Conservation (phyloP, 768 basidiomycete genomes). For the Boletus barrowsii region DNA sequence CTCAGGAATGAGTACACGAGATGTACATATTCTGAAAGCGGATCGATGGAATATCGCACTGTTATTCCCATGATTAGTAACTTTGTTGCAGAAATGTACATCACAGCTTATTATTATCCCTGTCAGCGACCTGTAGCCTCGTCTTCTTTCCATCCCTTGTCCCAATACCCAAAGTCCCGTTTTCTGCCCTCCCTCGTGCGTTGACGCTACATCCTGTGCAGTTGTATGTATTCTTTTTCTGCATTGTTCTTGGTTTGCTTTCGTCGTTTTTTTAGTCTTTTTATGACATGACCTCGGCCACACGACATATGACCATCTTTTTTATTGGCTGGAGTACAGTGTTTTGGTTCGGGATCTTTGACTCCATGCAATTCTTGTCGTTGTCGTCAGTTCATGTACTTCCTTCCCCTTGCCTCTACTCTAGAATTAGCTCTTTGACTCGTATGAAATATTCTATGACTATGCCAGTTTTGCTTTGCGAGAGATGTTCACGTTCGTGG, state of each 20-base stretch:
- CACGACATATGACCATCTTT: conserved; percentile 10
- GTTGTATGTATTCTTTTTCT: conserved; percentile 16
- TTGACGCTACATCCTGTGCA: conserved; percentile 18
- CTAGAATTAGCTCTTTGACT: not conserved
- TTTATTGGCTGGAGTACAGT: conserved; percentile 13
- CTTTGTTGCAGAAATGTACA: conserved; percentile 32
- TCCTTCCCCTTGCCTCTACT: not conserved
- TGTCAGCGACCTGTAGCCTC: conserved; percentile 27
- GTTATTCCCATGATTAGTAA: conserved; percentile 15
- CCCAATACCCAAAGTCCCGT: conserved; percentile 18
- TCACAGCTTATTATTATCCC: conserved; percentile 34
- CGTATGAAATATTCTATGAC: conserved; percentile 6
- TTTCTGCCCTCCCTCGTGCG: not conserved
- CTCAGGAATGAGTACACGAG: conserved; percentile 20
- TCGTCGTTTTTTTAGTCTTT: conserved; percentile 8
- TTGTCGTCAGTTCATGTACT: conserved; percentile 6
- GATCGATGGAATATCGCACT: conserved; percentile 11
- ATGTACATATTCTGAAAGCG: conserved; percentile 12
- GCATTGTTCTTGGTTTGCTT: conserved; percentile 25
- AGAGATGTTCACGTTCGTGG: too few species aligned
- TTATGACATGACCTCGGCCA: conserved; percentile 10
- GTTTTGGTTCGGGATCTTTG: conserved; percentile 8
- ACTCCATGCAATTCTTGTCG: conserved; percentile 1
- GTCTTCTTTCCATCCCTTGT: conserved; percentile 3
- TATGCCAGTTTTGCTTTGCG: not conserved